A percentile compares a stretch with the other conserved stretches of the same genome.
phyloP scores from a whole-genome alignment of 2,329 filamentous ascomycete genomes.

The Fusarium tanahbumbuense region DNA sequence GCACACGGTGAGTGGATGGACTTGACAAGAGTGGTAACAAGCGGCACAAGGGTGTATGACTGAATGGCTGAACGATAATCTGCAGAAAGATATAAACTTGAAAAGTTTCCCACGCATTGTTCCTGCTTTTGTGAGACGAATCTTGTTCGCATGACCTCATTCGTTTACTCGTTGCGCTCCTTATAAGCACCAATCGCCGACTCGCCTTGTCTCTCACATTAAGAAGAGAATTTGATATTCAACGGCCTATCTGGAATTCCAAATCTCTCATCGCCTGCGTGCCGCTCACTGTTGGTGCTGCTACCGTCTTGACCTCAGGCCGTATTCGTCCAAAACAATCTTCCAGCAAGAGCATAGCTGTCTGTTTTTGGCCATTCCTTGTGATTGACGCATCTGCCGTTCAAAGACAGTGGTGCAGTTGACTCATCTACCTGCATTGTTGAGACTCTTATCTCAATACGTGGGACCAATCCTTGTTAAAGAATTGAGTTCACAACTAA shows the following conservation, averaged over 20 bases:
- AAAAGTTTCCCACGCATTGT: slow-evolving; percentile 26
- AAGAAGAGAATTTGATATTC: neutral
- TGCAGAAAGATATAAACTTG: slow-evolving; percentile 32
- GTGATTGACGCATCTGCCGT: neutral
- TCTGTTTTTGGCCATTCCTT: neutral
- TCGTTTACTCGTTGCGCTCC: neutral
- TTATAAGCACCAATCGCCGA: neutral
- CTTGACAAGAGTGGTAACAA: slow-evolving; percentile 27
- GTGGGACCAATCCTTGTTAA: slow-evolving; percentile 7
- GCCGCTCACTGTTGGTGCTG: slow-evolving; percentile 7
- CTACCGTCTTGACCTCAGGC: slow-evolving; percentile 19
- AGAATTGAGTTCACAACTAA: slow-evolving; percentile 19
- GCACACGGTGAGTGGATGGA: slow-evolving; percentile 31
- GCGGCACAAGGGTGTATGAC: slow-evolving; percentile 22
- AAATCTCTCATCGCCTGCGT: neutral
- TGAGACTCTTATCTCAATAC: slow-evolving; percentile 28
- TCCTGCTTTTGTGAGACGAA: neutral
- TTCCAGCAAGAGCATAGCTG: slow-evolving; percentile 1
- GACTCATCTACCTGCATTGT: slow-evolving; percentile 1
- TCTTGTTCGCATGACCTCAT: slow-evolving; percentile 1
- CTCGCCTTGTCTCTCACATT: neutral
- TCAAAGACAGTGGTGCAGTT: slow-evolving; percentile 24
- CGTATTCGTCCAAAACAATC: slow-evolving; percentile 1
- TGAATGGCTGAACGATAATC: slow-evolving; percentile 23
- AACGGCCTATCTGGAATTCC: slow-evolving; percentile 14